These are phyloP conservation scores for Penicillium coffeae DNA, from an alignment of 495 filamentous ascomycete species.

Conservation along the genomic window DNA sequence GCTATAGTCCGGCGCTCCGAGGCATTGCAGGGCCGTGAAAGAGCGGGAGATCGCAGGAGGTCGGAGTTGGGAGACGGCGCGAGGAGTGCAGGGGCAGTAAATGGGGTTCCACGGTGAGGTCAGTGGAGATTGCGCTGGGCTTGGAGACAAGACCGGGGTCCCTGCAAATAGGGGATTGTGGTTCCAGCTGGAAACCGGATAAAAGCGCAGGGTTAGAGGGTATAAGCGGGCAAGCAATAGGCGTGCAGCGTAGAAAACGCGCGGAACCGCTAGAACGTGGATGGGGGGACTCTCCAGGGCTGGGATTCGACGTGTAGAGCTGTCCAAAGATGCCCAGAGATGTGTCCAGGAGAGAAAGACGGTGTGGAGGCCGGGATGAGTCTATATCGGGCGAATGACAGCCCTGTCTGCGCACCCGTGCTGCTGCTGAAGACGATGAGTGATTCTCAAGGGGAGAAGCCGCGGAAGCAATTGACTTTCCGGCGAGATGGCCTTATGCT, in stretches of 20 bases:
- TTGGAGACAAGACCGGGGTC: background rate
- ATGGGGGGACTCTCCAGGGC: background rate
- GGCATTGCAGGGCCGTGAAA: constrained; percentile 6
- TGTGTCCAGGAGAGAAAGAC: constrained; percentile 11
- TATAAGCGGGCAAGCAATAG: background rate
- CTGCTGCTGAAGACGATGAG: constrained; percentile 9
- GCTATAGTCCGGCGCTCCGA: background rate
- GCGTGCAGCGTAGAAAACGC: background rate
- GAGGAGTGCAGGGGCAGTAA: constrained; percentile 4
- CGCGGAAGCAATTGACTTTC: background rate
- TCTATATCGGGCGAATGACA: constrained; percentile 33
- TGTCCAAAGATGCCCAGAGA: background rate
- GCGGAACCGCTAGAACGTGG: background rate
- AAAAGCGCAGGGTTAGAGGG: no score
- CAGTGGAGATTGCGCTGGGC: constrained; percentile 11
- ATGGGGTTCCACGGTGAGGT: constrained; percentile 15
- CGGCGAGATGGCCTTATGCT: no score
- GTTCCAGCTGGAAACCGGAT: constrained; percentile 5
- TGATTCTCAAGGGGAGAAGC: background rate
- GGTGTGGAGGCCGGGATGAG: constrained; percentile 10
- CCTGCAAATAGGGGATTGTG: constrained; percentile 4
- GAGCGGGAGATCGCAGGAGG: constrained; percentile 6
- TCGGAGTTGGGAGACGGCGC: no score
- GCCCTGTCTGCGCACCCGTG: constrained; percentile 55
- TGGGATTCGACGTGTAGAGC: background rate